Percentiles rank a stretch among this genome's conserved stretches.
Evolutionary conservation across 768 basidiomycete species (phyloP).

Genomic region (Amanita jacksonii): DNA sequence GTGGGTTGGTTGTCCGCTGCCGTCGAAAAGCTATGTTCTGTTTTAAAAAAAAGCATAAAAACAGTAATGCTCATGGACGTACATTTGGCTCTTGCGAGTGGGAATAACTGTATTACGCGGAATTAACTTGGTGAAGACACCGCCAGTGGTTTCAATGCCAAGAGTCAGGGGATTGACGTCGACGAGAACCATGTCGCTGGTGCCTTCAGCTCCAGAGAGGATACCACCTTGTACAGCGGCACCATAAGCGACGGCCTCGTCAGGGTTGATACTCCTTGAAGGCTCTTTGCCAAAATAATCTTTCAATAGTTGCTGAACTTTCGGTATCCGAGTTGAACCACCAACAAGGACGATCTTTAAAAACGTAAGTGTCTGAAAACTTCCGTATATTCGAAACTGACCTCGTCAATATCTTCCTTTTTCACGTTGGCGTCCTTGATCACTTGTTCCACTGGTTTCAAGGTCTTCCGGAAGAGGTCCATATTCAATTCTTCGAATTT

Average conservation of each 20-base stretch:
- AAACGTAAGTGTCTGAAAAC: not conserved
- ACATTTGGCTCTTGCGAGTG: constrained; percentile 94
- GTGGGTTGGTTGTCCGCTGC: constrained; percentile 91
- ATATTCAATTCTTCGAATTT: constrained; percentile 99
- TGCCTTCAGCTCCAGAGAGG: constrained; percentile 88
- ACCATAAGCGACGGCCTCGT: constrained; percentile 98
- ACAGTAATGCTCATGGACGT: constrained; percentile 6
- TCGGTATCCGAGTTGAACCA: constrained; percentile 98
- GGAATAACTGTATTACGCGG: constrained; percentile 97
- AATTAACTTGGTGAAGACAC: constrained; percentile 97
- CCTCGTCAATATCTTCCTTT: constrained; percentile 95
- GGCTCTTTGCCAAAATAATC: constrained; percentile 98
- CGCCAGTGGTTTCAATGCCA: constrained; percentile 98
- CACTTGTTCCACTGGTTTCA: constrained; percentile 99
- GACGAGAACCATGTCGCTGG: constrained; percentile 86
- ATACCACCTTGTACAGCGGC: constrained; percentile 99
- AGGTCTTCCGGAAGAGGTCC: constrained; percentile 98
- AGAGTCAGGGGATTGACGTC: constrained; percentile 96
- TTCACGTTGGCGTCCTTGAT: constrained; percentile 96
- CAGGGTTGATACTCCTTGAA: constrained; percentile 97
- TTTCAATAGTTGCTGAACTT: constrained; percentile 96
- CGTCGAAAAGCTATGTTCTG: constrained; percentile 69
- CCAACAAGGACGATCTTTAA: constrained; percentile 79
- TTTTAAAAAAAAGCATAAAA: constrained; percentile 6
- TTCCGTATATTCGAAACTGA: constrained; percentile 18